Base-by-base conservation (phyloP, 2,329 filamentous ascomycete genomes). In the Xenoacremonium recifei region DNA sequence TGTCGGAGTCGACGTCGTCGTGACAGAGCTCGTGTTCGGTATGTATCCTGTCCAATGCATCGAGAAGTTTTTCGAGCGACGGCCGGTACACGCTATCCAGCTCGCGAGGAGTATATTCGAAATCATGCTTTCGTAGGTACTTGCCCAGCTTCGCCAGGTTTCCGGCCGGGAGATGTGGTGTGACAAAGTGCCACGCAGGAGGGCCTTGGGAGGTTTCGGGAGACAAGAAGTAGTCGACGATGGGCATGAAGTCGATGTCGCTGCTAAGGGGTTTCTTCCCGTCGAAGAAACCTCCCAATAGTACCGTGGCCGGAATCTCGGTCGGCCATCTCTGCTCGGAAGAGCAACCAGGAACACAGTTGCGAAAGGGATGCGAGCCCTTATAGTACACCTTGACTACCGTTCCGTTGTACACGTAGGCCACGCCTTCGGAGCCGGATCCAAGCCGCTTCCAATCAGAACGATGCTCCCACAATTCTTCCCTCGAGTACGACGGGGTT, bases 1-100 rank as follows among this genome's bases (percentile, higher is more conserved):
- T 65, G 38, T 58, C 59, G 6, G 53, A 45, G 43, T 64, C 64
- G 37, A 65, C 44, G 32, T 65, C 62, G 33, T 65, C 62, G 40
- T 64, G 60, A 29, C 62, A 65, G 3, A 64, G 52, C 5, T 48
- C 34, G 13, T 54, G 41, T 2, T 47, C 17, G 9, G 18, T 33
- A 45, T 64, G 62, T 34, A 64, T 57, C 16, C 34, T 25, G 20
- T 48, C 45, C n/a, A 64, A 49, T 1, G 51, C 54, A 3, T 42
- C 40, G 9, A 65, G 49, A 6, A 65, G 45, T 4, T 49, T 40
- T 20, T 64, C 49, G 25, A 64, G 45, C 0, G 61, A 63, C 2
- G 59, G 49, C 4, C 61, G 53, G 38, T 58, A 64, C 12, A 54
- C 37, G 17, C 37, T 33, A 40, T 65, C 63, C 21, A 65, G 40